Base-by-base conservation (phyloP, 805 yeast species). In the Candida xyloterini region DNA sequence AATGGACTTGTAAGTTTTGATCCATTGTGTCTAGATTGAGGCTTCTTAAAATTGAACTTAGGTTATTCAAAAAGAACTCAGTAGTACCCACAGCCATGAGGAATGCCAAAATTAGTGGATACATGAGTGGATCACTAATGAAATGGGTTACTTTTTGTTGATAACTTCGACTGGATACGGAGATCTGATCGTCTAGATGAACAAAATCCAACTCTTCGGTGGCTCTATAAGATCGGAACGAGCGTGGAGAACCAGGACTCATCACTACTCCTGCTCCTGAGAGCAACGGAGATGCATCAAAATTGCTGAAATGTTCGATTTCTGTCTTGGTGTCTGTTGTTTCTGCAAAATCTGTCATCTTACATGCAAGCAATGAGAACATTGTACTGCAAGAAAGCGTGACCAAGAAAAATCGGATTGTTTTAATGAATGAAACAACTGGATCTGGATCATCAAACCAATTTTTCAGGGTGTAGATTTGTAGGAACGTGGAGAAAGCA, bases 41-140 rank as follows among this genome's bases (percentile, higher is more conserved):
- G 33, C 55, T 56, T 10, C 31, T 45, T 28, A 60, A 44, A n/a
- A 62, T 56, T 5, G 67, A 57, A 38, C 90, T 90, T 71, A 90
- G 73, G 56, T 90, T 87, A 40, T 88, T 84, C 49, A 86, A 77
- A 60, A 81, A 89, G 72, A 89, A 83, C 53, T 90, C 98, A 35
- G 87, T 70, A 1, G 95, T 89, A 0, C 97, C 96, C 28, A 87
- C 65, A 18, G 83, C 76, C 33, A 84, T 64, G 22, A 88, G 65
- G 43, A 88, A 74, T 10, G 88, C 75, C 5, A 74, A 43, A 26
- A 85, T 67, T 15, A 88, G 64, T 2, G 84, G 55, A 71, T 88
- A 84, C 38, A 88, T 76, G 2, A 82, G 71, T 9, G 72, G 71
- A 52, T 84, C 88, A 13, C 27, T 20, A 15, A 41, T 29, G 18